phyloP scores from a whole-genome alignment of 768 basidiomycete genomes.

The Boletus vermiculosoides region DNA sequence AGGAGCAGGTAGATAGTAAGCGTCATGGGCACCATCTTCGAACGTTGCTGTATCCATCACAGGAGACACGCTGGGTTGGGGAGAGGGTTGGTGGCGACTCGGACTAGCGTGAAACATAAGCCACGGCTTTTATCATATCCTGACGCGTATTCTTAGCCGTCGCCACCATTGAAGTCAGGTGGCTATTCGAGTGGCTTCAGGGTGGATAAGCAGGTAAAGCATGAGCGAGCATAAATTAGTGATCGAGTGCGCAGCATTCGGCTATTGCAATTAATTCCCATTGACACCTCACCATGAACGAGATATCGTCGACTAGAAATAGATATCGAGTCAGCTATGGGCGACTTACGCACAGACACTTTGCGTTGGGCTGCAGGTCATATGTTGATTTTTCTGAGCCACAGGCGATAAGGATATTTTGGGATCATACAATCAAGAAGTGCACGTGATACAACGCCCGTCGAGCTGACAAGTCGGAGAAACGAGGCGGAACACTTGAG shows the following conservation, averaged over 20 bases:
- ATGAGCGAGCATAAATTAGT: background rate
- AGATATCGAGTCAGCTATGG: background rate
- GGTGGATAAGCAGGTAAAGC: background rate
- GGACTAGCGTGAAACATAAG: background rate
- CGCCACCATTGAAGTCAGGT: background rate
- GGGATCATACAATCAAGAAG: background rate
- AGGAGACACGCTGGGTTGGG: background rate
- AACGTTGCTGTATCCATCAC: constrained; percentile 2
- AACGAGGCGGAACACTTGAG: background rate
- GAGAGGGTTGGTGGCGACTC: background rate
- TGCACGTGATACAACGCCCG: background rate
- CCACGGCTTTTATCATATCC: background rate
- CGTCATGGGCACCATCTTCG: background rate
- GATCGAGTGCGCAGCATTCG: background rate
- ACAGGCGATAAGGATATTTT: background rate
- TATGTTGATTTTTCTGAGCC: background rate
- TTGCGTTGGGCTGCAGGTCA: background rate
- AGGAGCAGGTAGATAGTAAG: background rate
- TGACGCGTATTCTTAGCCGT: background rate
- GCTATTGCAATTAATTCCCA: background rate
- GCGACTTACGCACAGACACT: background rate
- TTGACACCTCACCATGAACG: background rate
- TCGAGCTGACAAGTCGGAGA: background rate
- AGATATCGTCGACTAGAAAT: background rate
- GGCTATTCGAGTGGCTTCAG: background rate